Base-by-base conservation (phyloP, 345 rosid species). In the Camelina laxa region DNA sequence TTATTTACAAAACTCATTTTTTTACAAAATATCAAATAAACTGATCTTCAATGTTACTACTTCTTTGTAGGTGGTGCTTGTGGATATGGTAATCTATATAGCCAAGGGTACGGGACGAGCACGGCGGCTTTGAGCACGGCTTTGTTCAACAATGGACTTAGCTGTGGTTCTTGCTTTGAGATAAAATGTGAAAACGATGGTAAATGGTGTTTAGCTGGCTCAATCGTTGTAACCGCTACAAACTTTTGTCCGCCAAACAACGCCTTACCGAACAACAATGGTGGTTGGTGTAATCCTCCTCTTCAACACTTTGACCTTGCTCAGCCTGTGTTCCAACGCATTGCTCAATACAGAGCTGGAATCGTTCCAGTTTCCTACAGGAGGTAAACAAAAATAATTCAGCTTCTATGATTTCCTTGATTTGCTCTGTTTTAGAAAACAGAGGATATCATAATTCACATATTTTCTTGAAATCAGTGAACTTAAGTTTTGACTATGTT, bases 211-310 rank as follows among this genome's bases (percentile, higher is more conserved):
- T 65, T 74, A n/a, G 78, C 85, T 15, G 83, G 82, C 53, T 84
- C 89, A 0, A 69, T 78, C 41, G 56, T 80, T 66, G 88, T 86
- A 53, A 86, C 89, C 3, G 88, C 88, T 64, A 87, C 89, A 47
- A 86, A 86, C 69, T 87, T 87, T 67, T 88, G 90, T 65, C 90
- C 90, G 1, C 87, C 92, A 56, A 88, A 84, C 69, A 79, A 74
- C 45, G 89, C 85, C 4, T 85, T 85, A 39, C 69, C 91, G 1
- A 81, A 76, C 75, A 76, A 83, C 14, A 86, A 73, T 6, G 90
- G 90, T 1, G 92, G 90, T 63, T 85, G 90, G 92, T 86, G 92
- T 83, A 88, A 88, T 74, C 86, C 88, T 74, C 88, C 87, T 54
- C 86, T 57, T 63, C 84, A 80, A 31, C 92, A 88, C 55, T 88